Percentiles rank a stretch among this genome's conserved stretches.
Evolutionary conservation across 2,329 filamentous ascomycete genomes (phyloP).

Genomic region (Aspergillus viridinutans): DNA sequence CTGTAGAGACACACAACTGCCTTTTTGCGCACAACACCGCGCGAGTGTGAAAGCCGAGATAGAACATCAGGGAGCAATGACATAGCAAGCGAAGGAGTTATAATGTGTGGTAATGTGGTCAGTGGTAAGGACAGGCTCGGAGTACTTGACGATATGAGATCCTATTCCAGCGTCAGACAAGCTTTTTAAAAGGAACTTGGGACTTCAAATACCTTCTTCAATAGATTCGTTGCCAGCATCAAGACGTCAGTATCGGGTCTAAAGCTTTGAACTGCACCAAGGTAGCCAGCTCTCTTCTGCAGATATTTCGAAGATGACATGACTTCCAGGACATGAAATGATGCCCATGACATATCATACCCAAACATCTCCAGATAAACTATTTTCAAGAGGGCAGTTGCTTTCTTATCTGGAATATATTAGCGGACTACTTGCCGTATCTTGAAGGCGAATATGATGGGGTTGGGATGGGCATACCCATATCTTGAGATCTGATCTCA

Average conservation of each 20-base stretch:
- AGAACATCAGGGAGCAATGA: conserved; percentile 83
- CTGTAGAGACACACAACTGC: conserved; percentile 92
- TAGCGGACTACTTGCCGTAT: conserved; percentile 4
- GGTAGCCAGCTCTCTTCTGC: conserved; percentile 92
- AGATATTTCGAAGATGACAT: conserved; percentile 95
- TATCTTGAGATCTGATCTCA: conserved; percentile 89
- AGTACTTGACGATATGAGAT: conserved; percentile 62
- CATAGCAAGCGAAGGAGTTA: conserved; percentile 86
- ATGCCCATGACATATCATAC: conserved; percentile 99
- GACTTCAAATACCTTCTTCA: conserved; percentile 69
- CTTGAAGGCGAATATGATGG: background rate
- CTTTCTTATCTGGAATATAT: conserved; percentile 71
- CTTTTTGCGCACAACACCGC: conserved; percentile 86
- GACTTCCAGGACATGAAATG: conserved; percentile 96
- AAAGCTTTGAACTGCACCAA: conserved; percentile 94
- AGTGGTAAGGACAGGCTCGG: conserved; percentile 82
- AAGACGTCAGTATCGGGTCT: conserved; percentile 91
- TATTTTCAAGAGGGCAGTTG: conserved; percentile 89
- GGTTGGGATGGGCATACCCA: conserved; percentile 57
- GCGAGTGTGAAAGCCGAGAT: conserved; percentile 79
- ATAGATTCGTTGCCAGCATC: conserved; percentile 92
- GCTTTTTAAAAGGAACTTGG: background rate
- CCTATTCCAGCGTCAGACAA: conserved; percentile 25
- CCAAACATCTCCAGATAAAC: conserved; percentile 99
- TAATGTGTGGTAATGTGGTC: conserved; percentile 85